Percentiles rank a stretch among this genome's conserved stretches.
These are phyloP conservation scores for Nitzschia sp. DNA, from an alignment of 108 stramenopile genomes.

Conservation along the genomic window DNA sequence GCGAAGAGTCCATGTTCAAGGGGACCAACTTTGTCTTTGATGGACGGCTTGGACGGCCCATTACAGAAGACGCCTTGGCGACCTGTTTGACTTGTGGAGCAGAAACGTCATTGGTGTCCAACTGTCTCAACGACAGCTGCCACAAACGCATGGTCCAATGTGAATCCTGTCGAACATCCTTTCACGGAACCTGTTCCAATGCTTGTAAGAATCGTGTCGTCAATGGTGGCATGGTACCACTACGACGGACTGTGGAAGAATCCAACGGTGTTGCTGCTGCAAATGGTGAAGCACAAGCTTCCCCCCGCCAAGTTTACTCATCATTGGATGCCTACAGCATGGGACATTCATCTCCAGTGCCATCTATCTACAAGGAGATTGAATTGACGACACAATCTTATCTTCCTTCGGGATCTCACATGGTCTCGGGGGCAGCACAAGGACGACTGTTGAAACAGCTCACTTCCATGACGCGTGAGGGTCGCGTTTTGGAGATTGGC, in stretches of 20 bases:
- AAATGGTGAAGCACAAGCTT: constrained; percentile 4
- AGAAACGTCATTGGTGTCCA: constrained; percentile 82
- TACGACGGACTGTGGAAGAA: neutral
- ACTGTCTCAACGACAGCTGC: constrained; percentile 91
- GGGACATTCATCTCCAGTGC: constrained; percentile 60
- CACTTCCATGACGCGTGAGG: constrained; percentile 74
- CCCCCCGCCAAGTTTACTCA: constrained; percentile 45
- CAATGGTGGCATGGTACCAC: constrained; percentile 53
- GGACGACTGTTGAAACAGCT: constrained; percentile 79
- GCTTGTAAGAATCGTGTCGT: constrained; percentile 73
- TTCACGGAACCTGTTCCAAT: constrained; percentile 81
- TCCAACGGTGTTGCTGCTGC: neutral
- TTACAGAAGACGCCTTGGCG: constrained; percentile 90
- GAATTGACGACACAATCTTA: constrained; percentile 72
- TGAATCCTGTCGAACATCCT: constrained; percentile 58
- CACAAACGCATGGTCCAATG: constrained; percentile 94
- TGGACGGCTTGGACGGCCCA: constrained; percentile 87
- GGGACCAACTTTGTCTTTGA: constrained; percentile 99
- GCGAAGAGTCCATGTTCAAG: constrained; percentile 85
- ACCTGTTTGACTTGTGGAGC: constrained; percentile 87
- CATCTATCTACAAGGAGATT: constrained; percentile 65
- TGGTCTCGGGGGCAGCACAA: constrained; percentile 85
- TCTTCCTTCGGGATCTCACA: constrained; percentile 80
- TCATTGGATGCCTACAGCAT: constrained; percentile 76
- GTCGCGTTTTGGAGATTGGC: constrained; percentile 87